Evolutionary conservation across 2,329 filamentous ascomycete genomes (phyloP), one percentile per base, ranked within the genome.

Genomic region (Fusarium nematophilum): DNA sequence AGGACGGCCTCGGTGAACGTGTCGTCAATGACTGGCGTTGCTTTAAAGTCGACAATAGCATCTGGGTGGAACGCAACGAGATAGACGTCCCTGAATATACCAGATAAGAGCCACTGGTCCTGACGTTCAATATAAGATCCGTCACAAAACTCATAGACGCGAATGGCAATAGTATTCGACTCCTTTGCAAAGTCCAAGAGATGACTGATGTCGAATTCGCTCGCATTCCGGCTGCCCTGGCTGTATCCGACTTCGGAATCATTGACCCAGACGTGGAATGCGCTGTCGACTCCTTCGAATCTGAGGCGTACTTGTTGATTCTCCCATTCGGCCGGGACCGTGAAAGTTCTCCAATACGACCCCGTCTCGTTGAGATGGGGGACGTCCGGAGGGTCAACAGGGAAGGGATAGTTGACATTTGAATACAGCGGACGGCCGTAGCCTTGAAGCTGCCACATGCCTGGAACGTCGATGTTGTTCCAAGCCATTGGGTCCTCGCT

Each of bases 261-360:
- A 60, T 91, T 91, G 9, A 90, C 73, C 81, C 83, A 90, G 13
- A 90, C 75, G 70, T 90, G 86, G 64, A 87, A 91, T 0, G 88
- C 84, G 62, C 86, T 87, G 66, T 90, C 88, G 1, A 91, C 88
- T 2, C 88, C 88, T 53, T 90, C 88, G 59, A 90, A 90, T 13
- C 87, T 78, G 10, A 91, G 74, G 11, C 87, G 78, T 9, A 90
- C 72, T 58, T 87, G 83, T 7, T 62, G n/a, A 70, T 67, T 67
- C 37, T 75, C 73, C 75, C 80, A 83, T 11, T 73, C 69, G 3
- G 71, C 52, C 0, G 85, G 84, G 4, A 88, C 75, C 3, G 71
- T 66, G 65, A 90, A 88, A 6, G 72, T 74, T 11, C 81, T 81
- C 31, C 81, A 74, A 69, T 90, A 90, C 0, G 81, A 84, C 3